phyloP scores from a whole-genome alignment of 768 basidiomycete genomes.

The Imleria badia region DNA sequence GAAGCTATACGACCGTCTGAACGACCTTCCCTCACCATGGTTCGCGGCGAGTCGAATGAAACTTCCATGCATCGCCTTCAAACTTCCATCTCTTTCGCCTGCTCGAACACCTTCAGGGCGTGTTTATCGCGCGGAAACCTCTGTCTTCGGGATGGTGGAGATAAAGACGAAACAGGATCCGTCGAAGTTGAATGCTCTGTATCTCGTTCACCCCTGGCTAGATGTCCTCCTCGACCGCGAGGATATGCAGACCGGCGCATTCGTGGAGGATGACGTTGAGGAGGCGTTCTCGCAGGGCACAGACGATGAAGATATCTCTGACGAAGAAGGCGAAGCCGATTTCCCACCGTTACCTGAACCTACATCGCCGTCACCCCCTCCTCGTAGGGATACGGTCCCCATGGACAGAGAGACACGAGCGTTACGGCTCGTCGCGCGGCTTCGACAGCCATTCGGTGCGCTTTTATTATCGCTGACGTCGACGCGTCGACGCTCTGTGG shows the following conservation, averaged over 20 bases:
- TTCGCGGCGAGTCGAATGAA: constrained; percentile 1
- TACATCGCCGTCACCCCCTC: too few relatives aligned
- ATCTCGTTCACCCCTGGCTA: constrained; percentile 1
- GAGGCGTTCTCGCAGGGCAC: not conserved
- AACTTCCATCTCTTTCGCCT: not conserved
- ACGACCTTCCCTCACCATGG: not conserved
- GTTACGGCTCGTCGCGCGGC: not conserved
- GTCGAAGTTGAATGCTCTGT: not conserved
- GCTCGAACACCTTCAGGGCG: not conserved
- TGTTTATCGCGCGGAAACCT: not conserved
- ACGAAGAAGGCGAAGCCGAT: not conserved
- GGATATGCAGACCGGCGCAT: not conserved
- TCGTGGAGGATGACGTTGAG: not conserved
- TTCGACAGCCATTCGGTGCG: not conserved
- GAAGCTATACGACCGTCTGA: not conserved
- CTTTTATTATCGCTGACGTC: not conserved
- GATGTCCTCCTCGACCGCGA: not conserved
- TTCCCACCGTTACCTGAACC: too few relatives aligned
- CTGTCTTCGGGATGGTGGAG: not conserved
- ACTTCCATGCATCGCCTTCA: not conserved
- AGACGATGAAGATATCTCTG: not conserved
- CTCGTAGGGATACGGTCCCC: too few relatives aligned
- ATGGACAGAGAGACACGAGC: not conserved
- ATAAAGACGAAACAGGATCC: not conserved
- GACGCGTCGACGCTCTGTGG: not conserved